Conservation (phyloP, 495 filamentous ascomycete species). For the Xylaria venustula region DNA sequence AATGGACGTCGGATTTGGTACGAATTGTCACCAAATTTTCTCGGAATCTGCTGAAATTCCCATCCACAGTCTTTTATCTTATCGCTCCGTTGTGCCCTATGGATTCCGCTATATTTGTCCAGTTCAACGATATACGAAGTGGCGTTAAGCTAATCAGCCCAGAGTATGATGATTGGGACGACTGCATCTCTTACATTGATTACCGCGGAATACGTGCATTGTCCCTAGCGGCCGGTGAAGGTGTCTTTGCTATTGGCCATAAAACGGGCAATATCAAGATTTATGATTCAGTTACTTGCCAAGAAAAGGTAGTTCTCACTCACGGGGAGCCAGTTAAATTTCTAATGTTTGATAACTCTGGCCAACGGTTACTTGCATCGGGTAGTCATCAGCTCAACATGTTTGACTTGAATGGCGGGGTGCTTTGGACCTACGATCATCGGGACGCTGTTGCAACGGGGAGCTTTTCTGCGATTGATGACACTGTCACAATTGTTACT, state of each 20-base stretch:
- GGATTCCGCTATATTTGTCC: neutral
- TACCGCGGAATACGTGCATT: neutral
- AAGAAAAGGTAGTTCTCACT: neutral
- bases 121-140: neutral
- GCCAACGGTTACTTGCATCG: neutral
- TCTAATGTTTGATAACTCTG: neutral
- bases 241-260: neutral
- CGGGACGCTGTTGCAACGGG: neutral
- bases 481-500: neutral
- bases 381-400: neutral
- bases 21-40: neutral
- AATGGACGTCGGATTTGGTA: neutral
- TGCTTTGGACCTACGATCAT: neutral
- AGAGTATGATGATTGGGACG: neutral
- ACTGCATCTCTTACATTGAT: neutral
- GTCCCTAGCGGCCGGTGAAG: neutral
- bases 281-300: neutral
- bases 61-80: constrained; percentile 5
- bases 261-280: neutral
- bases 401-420: neutral
- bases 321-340: neutral
- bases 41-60: neutral
- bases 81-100: constrained; percentile 2
- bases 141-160: neutral
- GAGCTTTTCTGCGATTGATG: neutral